These are phyloP conservation scores for Teratosphaeria destructans DNA, from an alignment of 2,329 filamentous ascomycete genomes.

Conservation along the genomic window DNA sequence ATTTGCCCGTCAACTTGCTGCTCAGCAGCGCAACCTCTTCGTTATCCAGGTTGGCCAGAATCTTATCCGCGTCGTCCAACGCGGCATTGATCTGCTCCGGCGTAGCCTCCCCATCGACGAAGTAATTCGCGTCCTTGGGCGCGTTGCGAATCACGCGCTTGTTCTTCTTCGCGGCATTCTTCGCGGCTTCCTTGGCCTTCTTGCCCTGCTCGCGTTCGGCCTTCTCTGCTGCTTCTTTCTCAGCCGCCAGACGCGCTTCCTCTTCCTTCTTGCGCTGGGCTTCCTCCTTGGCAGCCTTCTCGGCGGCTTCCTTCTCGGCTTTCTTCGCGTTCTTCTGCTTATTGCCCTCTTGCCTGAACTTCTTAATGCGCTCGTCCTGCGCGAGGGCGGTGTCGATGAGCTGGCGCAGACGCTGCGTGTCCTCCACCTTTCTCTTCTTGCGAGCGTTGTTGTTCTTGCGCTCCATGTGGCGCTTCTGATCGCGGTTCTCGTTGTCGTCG, in stretches of 20 bases:
- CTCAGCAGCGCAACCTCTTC: slow-evolving; percentile 84
- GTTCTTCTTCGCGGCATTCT: slow-evolving; percentile 99
- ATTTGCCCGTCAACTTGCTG: slow-evolving; percentile 65
- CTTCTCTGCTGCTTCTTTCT: slow-evolving; percentile 81
- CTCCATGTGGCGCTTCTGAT: slow-evolving; percentile 97
- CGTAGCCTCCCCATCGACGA: slow-evolving; percentile 56
- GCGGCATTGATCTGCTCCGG: slow-evolving; percentile 75
- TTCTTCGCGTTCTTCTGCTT: slow-evolving; percentile 95
- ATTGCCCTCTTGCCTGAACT: slow-evolving; percentile 83
- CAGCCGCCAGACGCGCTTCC: slow-evolving; percentile 66
- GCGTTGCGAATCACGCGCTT: slow-evolving; percentile 91
- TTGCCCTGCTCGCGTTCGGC: slow-evolving; percentile 70
- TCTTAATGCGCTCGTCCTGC: slow-evolving; percentile 91
- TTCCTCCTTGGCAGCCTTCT: slow-evolving; percentile 78
- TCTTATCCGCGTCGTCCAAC: slow-evolving; percentile 71
- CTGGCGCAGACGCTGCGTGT: slow-evolving; percentile 80
- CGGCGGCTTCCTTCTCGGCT: slow-evolving; percentile 80
- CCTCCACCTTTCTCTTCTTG: slow-evolving; percentile 99
- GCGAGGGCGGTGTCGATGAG: slow-evolving; percentile 78
- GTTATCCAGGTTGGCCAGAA: slow-evolving; percentile 79
- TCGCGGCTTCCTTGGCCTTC: slow-evolving; percentile 97
- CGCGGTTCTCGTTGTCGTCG: slow-evolving; percentile 96
- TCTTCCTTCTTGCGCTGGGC: slow-evolving; percentile 74
- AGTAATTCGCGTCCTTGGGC: slow-evolving; percentile 98
- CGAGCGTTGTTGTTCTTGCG: slow-evolving; percentile 96